Percentiles rank a stretch among this genome's conserved stretches.
Conservation (phyloP, 1,284 basidiomycete genomes). For the Rhodotorula sp. region DNA sequence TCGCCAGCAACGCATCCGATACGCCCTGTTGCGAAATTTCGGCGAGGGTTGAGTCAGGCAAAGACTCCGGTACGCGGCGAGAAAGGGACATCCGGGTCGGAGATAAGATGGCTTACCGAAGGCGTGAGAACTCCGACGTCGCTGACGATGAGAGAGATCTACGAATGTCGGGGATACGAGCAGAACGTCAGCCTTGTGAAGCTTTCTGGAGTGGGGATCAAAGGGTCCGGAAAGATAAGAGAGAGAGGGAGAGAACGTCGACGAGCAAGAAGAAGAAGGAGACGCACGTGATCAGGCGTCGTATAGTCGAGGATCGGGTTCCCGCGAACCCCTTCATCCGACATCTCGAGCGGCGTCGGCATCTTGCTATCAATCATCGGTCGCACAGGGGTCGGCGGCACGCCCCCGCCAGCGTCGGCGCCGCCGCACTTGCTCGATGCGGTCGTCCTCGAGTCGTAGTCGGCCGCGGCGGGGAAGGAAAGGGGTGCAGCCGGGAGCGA, state of each 20-base stretch:
- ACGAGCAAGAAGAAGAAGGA: neutral
- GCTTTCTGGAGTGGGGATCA: too few species aligned
- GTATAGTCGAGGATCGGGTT: slow-evolving; percentile 55
- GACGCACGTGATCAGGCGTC: slow-evolving; percentile 44
- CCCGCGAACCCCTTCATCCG: slow-evolving; percentile 49
- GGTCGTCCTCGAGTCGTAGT: slow-evolving; percentile 39
- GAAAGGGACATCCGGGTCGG: neutral
- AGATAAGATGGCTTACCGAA: slow-evolving; percentile 53
- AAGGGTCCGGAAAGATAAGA: neutral
- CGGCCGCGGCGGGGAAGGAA: slow-evolving; percentile 21
- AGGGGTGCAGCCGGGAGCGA: slow-evolving; percentile 35
- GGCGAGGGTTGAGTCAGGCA: neutral
- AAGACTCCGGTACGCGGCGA: neutral
- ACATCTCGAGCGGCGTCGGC: slow-evolving; percentile 48
- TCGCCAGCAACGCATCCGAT: slow-evolving; percentile 33
- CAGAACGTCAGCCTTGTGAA: too few species aligned
- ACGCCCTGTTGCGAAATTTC: slow-evolving; percentile 23
- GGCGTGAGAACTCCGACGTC: slow-evolving; percentile 90
- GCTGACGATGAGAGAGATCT: slow-evolving; percentile 81
- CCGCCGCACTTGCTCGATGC: slow-evolving; percentile 43
- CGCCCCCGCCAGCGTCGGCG: neutral
- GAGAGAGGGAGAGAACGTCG: neutral
- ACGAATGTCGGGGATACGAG: neutral
- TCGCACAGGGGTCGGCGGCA: slow-evolving; percentile 38
- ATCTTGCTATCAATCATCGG: slow-evolving; percentile 39